Conservation (phyloP, 1,139 yeast genomes). For the Kodamaea ohmeri region DNA sequence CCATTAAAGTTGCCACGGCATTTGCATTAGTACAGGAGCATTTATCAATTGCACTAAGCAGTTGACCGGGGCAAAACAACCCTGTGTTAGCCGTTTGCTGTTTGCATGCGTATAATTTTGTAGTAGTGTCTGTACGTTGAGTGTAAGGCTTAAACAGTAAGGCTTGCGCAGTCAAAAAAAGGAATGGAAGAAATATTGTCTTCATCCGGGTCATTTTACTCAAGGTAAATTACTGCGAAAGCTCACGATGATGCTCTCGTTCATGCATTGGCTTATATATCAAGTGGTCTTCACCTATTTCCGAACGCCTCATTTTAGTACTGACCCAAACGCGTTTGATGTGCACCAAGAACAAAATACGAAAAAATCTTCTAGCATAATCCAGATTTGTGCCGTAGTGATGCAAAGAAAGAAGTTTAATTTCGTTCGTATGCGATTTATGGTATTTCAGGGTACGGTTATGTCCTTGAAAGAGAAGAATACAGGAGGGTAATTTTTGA, state of each 20-base stretch:
- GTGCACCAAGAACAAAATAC: not conserved
- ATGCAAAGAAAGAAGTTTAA: too few species aligned
- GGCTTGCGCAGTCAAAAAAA: conserved; percentile 1
- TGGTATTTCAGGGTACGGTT: too few species aligned
- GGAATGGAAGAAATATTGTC: not conserved
- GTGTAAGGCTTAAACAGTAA: conserved; percentile 1
- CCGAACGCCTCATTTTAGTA: not conserved
- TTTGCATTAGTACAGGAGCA: conserved; percentile 16
- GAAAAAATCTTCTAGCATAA: too few species aligned
- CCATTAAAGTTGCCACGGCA: conserved; percentile 17
- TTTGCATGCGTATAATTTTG: conserved; percentile 20
- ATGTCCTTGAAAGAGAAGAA: too few species aligned
- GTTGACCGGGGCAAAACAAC: conserved; percentile 15
- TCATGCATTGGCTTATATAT: not conserved
- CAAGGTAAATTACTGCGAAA: not conserved
- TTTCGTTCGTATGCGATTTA: too few species aligned
- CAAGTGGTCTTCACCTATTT: not conserved
- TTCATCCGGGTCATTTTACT: not conserved
- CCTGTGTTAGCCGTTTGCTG: conserved; percentile 15
- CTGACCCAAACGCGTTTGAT: not conserved
- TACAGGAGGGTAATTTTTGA: too few species aligned
- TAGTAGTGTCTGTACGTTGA: not conserved
- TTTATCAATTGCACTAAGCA: not conserved
- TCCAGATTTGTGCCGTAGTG: too few species aligned
- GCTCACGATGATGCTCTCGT: not conserved